Evolutionary conservation across 2,329 filamentous ascomycete genomes (phyloP).

Genomic region (Pseudogymnoascus sp.): DNA sequence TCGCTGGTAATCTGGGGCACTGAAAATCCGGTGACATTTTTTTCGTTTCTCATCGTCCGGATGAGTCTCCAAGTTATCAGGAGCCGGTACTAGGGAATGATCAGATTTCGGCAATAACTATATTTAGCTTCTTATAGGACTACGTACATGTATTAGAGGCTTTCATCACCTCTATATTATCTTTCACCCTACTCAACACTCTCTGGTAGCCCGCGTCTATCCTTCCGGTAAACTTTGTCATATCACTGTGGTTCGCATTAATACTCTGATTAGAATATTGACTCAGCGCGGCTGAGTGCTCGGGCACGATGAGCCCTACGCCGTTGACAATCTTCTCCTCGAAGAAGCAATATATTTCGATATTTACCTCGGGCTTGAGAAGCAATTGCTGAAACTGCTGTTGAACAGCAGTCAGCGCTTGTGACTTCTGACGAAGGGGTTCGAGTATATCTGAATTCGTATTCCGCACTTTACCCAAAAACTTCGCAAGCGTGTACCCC

Average conservation of each 20-base stretch:
- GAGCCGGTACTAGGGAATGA: neutral
- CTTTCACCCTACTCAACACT: conserved; percentile 13
- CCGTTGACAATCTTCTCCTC: conserved; percentile 12
- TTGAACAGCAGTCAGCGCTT: conserved; percentile 10
- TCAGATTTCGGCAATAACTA: neutral
- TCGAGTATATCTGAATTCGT: conserved; percentile 12
- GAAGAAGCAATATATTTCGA: conserved; percentile 13
- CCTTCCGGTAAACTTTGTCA: conserved; percentile 16
- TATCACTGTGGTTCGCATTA: conserved; percentile 18
- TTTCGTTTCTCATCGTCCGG: neutral
- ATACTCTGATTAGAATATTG: conserved; percentile 17
- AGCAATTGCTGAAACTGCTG: conserved; percentile 15
- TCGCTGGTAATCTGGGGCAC: conserved; percentile 25
- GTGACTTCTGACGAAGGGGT: conserved; percentile 11
- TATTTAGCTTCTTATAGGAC: neutral
- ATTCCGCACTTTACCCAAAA: neutral
- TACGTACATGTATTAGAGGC: neutral
- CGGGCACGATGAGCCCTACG: conserved; percentile 12
- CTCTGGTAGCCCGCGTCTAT: conserved; percentile 14
- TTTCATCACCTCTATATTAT: neutral
- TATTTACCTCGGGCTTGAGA: conserved; percentile 1
- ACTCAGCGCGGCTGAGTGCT: conserved; percentile 7
- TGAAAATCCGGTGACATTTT: neutral
- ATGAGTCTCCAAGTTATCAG: neutral
- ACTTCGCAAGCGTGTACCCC: conserved; percentile 10